Conservation (phyloP, 2,329 filamentous ascomycete genomes). For the Xylariaceae sp. region DNA sequence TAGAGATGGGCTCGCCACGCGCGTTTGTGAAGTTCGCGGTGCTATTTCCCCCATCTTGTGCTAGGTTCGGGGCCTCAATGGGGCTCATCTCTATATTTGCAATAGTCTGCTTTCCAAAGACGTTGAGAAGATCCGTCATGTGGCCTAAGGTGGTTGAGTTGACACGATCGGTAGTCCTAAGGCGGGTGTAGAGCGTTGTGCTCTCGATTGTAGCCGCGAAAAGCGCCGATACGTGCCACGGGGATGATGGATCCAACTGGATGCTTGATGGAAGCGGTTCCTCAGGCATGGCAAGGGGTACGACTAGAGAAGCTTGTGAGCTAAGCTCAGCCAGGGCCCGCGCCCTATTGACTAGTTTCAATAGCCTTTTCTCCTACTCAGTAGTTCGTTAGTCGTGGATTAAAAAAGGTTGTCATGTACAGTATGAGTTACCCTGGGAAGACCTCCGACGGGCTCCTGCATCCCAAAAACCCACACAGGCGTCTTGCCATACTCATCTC, state of each 20-base stretch:
- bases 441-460: constrained; percentile 65
- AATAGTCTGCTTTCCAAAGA: constrained; percentile 80
- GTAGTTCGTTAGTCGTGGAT: constrained; percentile 2
- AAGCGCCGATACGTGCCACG: constrained; percentile 83
- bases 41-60: constrained; percentile 34
- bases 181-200: constrained; percentile 75
- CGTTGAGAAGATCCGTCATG: constrained; percentile 71
- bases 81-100: constrained; percentile 76
- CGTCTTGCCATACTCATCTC: constrained; percentile 91
- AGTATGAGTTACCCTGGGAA: constrained; percentile 54
- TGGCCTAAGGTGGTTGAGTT: constrained; percentile 63
- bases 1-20: constrained; percentile 39
- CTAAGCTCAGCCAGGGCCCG: constrained; percentile 73
- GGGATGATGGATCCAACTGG: constrained; percentile 65
- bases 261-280: constrained; percentile 62
- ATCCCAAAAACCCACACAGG: constrained; percentile 87
- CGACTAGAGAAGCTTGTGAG: constrained; percentile 75
- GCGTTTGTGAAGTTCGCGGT: constrained; percentile 33
- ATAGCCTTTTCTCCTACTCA: constrained; percentile 65
- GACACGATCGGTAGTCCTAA: constrained; percentile 55
- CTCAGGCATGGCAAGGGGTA: constrained; percentile 74
- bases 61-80: constrained; percentile 44
- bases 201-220: constrained; percentile 80
- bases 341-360: constrained; percentile 76
- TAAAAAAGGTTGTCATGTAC: background rate